Base-by-base conservation (phyloP, 441 rosid genomes). In the Omphalea diandra region DNA sequence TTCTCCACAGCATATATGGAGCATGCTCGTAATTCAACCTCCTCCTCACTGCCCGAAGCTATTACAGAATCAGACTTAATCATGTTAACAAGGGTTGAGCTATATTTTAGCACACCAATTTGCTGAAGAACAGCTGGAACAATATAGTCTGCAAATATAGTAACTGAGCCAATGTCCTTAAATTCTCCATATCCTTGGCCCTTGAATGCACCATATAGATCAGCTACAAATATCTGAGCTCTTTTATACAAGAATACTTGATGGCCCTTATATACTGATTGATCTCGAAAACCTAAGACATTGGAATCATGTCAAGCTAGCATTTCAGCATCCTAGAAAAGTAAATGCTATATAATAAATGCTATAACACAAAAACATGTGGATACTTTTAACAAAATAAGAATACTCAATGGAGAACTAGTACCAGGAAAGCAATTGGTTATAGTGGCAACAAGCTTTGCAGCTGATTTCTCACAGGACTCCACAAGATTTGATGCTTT, bases 161-260 rank as follows among this genome's bases (percentile, higher is more conserved):
- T 90, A 46, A 90, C 69, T 5, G 92, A 83, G 49, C 82, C 79
- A 68, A 88, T 79, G 58, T 90, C 97, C 50, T 74, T 27, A 73
- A 90, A 87, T 69, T 90, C 91, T 65, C 96, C 96, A 77, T 82
- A 85, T 60, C 88, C 80, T 75, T 80, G 75, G 36, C 96, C 96
- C 79, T 87, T 86, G 84, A 90, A 90, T 69, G 96, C 91, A 29
- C 96, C 96, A 83, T 85, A 84, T 67, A 90, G 74, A 83, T 90
- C 96, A 8, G 94, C 86, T 64, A 82, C 89, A 85, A 88, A 85
- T 73, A 88, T 90, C 82, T 90, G 96, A 73, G 91, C 96, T 73
- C 91, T 83, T 81, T 90, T 88, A 52, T 90, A 90, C 74, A 88
- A 81, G 78, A 88, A 90, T 53, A 90, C 83, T 74, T 88, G 96